These are phyloP conservation scores for Boletus sp. DNA, from an alignment of 768 basidiomycete genomes.

Conservation along the genomic window DNA sequence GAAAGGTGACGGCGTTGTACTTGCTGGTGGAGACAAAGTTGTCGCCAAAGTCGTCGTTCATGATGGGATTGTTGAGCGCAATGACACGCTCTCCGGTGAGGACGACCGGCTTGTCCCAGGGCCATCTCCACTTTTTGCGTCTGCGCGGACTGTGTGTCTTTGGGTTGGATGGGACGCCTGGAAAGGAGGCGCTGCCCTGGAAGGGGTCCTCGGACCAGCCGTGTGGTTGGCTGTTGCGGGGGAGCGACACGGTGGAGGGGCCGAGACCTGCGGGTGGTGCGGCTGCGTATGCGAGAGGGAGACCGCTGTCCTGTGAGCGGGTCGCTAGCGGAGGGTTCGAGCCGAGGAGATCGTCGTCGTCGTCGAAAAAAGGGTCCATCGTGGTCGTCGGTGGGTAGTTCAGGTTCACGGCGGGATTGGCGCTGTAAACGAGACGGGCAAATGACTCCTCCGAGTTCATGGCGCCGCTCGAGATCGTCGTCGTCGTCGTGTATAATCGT, in stretches of 20 bases:
- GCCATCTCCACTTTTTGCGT: slow-evolving; percentile 66
- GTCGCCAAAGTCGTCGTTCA: slow-evolving; percentile 65
- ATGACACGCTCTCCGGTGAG: slow-evolving; percentile 75
- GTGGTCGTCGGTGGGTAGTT: slow-evolving; percentile 55
- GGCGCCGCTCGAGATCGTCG: neutral
- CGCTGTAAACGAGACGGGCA: slow-evolving; percentile 25
- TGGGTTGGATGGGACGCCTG: slow-evolving; percentile 25
- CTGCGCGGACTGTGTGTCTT: slow-evolving; percentile 15
- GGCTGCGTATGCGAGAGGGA: slow-evolving; percentile 57
- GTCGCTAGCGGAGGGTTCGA: slow-evolving; percentile 25
- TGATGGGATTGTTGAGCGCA: slow-evolving; percentile 71
- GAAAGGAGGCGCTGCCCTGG: slow-evolving; percentile 43
- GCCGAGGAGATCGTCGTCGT: slow-evolving; percentile 55
- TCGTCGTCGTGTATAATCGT: neutral
- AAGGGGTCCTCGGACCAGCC: slow-evolving; percentile 70
- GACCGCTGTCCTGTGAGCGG: slow-evolving; percentile 46
- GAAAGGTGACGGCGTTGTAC: slow-evolving; percentile 83
- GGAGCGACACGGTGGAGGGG: slow-evolving; percentile 44
- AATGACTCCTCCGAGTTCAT: slow-evolving; percentile 32
- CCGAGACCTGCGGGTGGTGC: slow-evolving; percentile 62
- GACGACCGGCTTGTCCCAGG: slow-evolving; percentile 73
- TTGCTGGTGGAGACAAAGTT: slow-evolving; percentile 95
- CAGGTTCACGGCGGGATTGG: slow-evolving; percentile 24
- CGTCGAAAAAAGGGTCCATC: slow-evolving; percentile 84
- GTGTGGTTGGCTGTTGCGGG: slow-evolving; percentile 47